Base-by-base conservation (phyloP, 1,284 basidiomycete genomes). In the Sphaerobolus stellatus region DNA sequence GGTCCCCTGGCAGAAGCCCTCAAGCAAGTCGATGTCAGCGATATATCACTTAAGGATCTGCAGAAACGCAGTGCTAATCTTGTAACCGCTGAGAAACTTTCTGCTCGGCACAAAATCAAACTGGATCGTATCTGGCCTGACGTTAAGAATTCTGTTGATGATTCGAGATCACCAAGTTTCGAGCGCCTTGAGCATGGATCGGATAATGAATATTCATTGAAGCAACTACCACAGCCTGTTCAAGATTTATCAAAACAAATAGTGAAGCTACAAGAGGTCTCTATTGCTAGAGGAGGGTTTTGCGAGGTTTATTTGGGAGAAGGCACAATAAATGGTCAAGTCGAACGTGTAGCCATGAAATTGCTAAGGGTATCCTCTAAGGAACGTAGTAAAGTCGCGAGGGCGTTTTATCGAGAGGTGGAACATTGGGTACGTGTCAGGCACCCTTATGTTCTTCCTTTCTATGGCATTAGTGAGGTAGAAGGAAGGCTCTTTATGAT, bases 251-350 rank as follows among this genome's bases (percentile, higher is more conserved):
- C 45, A 9, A 8, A 27, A 13, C 22, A 47, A 13, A 29, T 47
- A 7, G 45, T 47, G 14, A 22, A 47, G 29, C 27, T 47, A 8
- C 45, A 47, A 25, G 45, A 47, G 8, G 22, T 27, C 22, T 47
- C 45, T 8, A 28, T 47, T 13, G 22, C 45, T 25, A 20, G 45
- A 9, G 45, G 45, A 9, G 45, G 45, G 29, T 47, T 47, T 28
- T 47, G 45, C 29, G 45, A 47, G 14, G 45, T 47, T 25, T 47
- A 47, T 47, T 22, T 47, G 20, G 45, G 45, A 7, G 45, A 47
- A 47, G 45, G 20, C 20, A 28, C 13, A 7, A 25, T 47, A 8
- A 27, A 20, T 11, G 27, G 27, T 11, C 24, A 47, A 22, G 11
- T 29, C 11, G 45, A 47, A 20, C 8, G 45, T 13, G 45, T 47